Base-by-base conservation (phyloP, 2,329 filamentous ascomycete species). In the Xylaria sp. region DNA sequence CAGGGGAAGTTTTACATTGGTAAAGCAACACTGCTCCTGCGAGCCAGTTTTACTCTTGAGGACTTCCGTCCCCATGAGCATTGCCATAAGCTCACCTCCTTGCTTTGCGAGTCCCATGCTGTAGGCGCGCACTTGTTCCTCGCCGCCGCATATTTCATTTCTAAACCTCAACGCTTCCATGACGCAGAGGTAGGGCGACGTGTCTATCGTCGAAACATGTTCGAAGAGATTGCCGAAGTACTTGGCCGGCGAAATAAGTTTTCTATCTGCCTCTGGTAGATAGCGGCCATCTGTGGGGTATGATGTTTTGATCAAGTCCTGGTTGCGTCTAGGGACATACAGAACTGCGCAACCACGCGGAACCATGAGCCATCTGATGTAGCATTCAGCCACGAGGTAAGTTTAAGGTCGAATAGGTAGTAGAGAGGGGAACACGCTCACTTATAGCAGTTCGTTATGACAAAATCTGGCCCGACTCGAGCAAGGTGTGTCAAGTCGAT, bases 211-310 rank as follows among this genome's bases (percentile, higher is more conserved):
- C 9, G 89, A 90, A 4, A 90, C 85, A 69, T 88, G 91, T 71
- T 90, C 85, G 76, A 94, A 94, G 52, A 90, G 85, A 13, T 79
- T 80, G 25, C 89, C 83, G 72, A 91, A 94, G 18, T 84, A 81
- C 12, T 84, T 84, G 55, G 87, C 86, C 13, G 69, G 55, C 15
- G 70, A 57, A 52, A 73, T 34, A 4, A 34, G 8, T n/a, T 67
- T 62, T 9, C 73, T 70, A 3, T 69, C 65, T 3, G 69, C 62
- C n/a, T 72, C 73, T 0, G 89, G 84, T 7, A 84, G 75, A 77
- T 90, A 93, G 1, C 90, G 90, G 78, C 90, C 89, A 3, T 89
- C 91, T 0, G 92, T 94, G 0, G 92, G 92, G 10, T 92, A 80
- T 0, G 89, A 89, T 18, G 88, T 89, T 51, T 88, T 86, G 58